phyloP scores from a whole-genome alignment of 2,329 filamentous ascomycete species.

The Alternaria viburni region DNA sequence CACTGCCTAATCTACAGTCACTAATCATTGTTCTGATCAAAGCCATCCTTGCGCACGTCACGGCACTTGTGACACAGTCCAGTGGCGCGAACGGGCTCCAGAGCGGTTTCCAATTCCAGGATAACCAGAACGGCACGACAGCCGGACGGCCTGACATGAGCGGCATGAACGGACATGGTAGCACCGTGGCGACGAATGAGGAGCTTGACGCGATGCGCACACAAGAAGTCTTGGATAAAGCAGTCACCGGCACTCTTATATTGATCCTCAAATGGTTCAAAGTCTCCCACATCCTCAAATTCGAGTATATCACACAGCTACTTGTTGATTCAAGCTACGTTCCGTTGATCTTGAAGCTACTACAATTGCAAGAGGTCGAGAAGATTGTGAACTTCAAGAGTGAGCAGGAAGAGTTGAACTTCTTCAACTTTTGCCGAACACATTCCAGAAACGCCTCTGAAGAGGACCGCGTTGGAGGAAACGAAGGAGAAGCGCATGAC shows the following conservation, averaged over 20 bases:
- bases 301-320: constrained; percentile 93
- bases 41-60: constrained; percentile 85
- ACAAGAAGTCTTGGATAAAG: constrained; percentile 88
- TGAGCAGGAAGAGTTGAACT: constrained; percentile 82
- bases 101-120: constrained; percentile 53
- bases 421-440: constrained; percentile 87
- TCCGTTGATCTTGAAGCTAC: constrained; percentile 88
- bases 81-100: constrained; percentile 57
- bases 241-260: constrained; percentile 85
- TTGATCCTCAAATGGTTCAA: constrained; percentile 97
- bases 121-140: constrained; percentile 49
- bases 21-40: constrained; percentile 91
- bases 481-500: constrained; percentile 26
- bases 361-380: constrained; percentile 93
- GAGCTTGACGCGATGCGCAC: constrained; percentile 82
- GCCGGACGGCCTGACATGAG: constrained; percentile 40
- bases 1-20: constrained; percentile 87
- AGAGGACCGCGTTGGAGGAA: constrained; percentile 26
- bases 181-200: constrained; percentile 57
- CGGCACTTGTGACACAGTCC: constrained; percentile 73
- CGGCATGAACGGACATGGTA: constrained; percentile 39
- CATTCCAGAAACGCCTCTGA: constrained; percentile 66
- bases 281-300: constrained; percentile 90
- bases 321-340: constrained; percentile 95
- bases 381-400: constrained; percentile 85